Evolutionary conservation across 352 stramenopile species (phyloP).

Genomic region (Globisporangium solare): DNA sequence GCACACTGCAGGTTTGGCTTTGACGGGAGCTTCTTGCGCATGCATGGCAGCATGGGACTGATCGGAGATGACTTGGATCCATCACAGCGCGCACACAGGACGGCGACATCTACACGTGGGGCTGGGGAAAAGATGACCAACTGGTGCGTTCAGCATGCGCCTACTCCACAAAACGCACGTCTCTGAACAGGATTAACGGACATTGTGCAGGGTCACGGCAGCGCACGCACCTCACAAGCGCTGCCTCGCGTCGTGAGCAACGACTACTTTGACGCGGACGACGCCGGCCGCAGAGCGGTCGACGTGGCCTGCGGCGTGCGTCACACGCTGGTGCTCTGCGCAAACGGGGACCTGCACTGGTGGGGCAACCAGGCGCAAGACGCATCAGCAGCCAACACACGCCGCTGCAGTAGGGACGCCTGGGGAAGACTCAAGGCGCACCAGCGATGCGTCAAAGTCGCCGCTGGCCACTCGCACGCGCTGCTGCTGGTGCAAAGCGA

Average conservation of each 20-base stretch:
- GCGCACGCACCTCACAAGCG: conserved; percentile 19
- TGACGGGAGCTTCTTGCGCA: too few relatives aligned
- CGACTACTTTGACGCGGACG: conserved; percentile 19
- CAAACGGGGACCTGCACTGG: conserved; percentile 39
- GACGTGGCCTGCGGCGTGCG: conserved; percentile 45
- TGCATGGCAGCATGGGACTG: conserved; percentile 4
- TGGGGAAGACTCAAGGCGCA: conserved; percentile 9
- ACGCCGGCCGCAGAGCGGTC: conserved; percentile 22
- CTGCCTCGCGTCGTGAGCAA: conserved; percentile 45
- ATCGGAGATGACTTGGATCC: not conserved
- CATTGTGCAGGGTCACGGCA: conserved; percentile 15
- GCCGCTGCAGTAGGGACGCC: not conserved
- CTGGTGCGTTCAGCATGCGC: conserved; percentile 32
- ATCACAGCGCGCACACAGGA: conserved; percentile 35
- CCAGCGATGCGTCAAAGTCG: conserved; percentile 8
- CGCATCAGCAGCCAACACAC: not conserved
- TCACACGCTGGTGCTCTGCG: conserved; percentile 42
- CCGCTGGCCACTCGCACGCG: conserved; percentile 21
- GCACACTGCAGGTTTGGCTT: conserved; percentile 50
- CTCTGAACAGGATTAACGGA: too few relatives aligned
- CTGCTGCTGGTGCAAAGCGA: conserved; percentile 21
- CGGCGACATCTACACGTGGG: conserved; percentile 76
- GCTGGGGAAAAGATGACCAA: conserved; percentile 68
- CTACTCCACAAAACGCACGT: not conserved
- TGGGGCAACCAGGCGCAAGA: conserved; percentile 30